Evolutionary conservation across 257 asterid genomes (phyloP), one percentile per base, ranked within the genome.

Genomic region (Craterostigma plantagineum): DNA sequence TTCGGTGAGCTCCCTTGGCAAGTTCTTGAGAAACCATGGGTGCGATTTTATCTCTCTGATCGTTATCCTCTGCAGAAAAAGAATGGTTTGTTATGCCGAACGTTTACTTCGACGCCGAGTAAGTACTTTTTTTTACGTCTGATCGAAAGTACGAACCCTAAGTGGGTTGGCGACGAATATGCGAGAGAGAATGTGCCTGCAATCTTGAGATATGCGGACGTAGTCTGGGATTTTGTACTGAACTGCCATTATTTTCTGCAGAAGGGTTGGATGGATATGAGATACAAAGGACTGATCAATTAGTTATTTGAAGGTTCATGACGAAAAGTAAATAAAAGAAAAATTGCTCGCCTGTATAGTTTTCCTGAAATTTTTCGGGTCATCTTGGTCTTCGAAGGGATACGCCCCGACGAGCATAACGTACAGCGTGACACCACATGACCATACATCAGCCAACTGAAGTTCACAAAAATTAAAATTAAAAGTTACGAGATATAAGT

Each of bases 401-500:
- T 87, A 87, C 34, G 95, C 87, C 45, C 98, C 98, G 12, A 82
- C 93, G 63, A 87, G 53, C 98, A 87, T 87, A 42, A 87, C 92
- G 54, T 82, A 87, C 48, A 87, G 64, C 18, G 98, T 87, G 66
- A 82, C 98, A 4, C 93, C 95, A 45, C 95, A 79, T 7, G 98
- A 87, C 98, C 98, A 87, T 12, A 87, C 93, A 63, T 87, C 98
- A 42, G 98, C 93, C 53, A 76, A 64, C 98, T 87, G 61, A 42
- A 74, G 33, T 18, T n/a, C n/a, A n/a, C n/a, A n/a, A n/a, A n/a
- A n/a, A n/a, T n/a, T n/a, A 18, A 43, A 42, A 37, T 2, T 10
- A 37, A 10, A 8, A 8, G 3, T 37, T 1, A 10, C 13, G 41
- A 10, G n/a, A 13, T 37, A 37, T 10, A 37, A 8, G 3, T 10